Conservation (phyloP, 2,329 filamentous ascomycete genomes). For the Colletotrichum horii region DNA sequence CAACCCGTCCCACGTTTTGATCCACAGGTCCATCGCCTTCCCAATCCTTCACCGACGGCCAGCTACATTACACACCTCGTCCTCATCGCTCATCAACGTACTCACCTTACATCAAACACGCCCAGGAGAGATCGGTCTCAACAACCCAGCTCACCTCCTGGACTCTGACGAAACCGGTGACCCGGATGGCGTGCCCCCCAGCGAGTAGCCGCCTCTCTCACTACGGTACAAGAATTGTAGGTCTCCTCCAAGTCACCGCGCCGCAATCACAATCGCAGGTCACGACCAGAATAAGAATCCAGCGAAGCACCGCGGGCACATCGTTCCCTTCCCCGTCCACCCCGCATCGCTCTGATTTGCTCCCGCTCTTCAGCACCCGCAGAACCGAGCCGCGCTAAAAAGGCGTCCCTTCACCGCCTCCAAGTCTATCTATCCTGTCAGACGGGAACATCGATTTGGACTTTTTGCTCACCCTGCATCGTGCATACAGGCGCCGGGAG, state of each 20-base stretch:
- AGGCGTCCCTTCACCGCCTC: constrained; percentile 4
- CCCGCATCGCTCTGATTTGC: constrained; percentile 5
- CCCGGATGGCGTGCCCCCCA: neutral
- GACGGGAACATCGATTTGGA: neutral
- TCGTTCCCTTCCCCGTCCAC: neutral
- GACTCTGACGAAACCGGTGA: neutral
- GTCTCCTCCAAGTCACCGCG: neutral
- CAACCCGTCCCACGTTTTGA: constrained; percentile 12
- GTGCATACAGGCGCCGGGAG: constrained; percentile 9
- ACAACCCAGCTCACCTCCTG: neutral
- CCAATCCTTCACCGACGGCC: constrained; percentile 4
- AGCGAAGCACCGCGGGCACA: neutral
- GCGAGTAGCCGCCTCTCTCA: neutral
- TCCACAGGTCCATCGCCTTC: neutral
- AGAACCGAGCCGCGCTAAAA: constrained; percentile 10
- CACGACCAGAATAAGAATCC: neutral
- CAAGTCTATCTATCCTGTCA: neutral
- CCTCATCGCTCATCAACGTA: neutral
- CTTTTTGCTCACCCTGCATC: constrained; percentile 6
- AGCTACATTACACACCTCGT: neutral
- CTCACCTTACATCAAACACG: neutral
- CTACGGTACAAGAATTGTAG: neutral
- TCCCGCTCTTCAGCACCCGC: constrained; percentile 5
- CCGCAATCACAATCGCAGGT: neutral
- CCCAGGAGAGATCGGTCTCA: neutral